Evolutionary conservation across 164 flowering plant genomes (phyloP).

Genomic region (Vitis labrusca): DNA sequence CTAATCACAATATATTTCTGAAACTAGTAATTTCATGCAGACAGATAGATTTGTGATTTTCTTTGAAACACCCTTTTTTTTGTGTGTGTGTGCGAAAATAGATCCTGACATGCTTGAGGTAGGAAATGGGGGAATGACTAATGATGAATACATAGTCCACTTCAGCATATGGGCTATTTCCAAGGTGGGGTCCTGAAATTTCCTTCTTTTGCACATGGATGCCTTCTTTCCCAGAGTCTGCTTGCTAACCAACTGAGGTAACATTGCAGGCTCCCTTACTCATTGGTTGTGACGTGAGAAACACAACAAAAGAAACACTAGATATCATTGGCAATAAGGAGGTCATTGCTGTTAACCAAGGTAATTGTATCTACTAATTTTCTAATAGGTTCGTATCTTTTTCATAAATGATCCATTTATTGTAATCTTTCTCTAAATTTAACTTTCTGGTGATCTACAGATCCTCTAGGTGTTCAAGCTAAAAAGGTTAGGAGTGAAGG

Average conservation of each 20-base stretch:
- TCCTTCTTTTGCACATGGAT: background rate
- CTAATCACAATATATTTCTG: background rate
- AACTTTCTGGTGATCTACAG: constrained; percentile 20
- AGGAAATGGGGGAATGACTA: constrained; percentile 93
- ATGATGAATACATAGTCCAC: constrained; percentile 72
- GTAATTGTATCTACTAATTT: constrained; percentile 19
- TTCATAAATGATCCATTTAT: background rate
- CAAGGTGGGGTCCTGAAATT: constrained; percentile 41
- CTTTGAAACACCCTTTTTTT: background rate
- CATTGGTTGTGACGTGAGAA: constrained; percentile 82
- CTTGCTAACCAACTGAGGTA: background rate
- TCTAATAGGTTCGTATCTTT: no score
- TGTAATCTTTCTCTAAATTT: background rate
- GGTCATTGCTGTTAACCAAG: constrained; percentile 85
- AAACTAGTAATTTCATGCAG: background rate
- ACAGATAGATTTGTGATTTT: background rate
- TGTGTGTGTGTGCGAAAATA: constrained; percentile 16
- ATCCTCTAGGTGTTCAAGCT: constrained; percentile 75
- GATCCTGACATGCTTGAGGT: constrained; percentile 99
- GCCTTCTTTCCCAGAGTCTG: background rate
- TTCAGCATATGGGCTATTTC: constrained; percentile 91
- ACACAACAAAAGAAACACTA: constrained; percentile 57
- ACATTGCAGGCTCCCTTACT: constrained; percentile 78
- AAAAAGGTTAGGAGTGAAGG: constrained; percentile 74
- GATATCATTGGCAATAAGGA: constrained; percentile 70